These are phyloP conservation scores for Chaetoceros tenuissimus DNA, from an alignment of 108 stramenopile genomes.

Conservation along the genomic window DNA sequence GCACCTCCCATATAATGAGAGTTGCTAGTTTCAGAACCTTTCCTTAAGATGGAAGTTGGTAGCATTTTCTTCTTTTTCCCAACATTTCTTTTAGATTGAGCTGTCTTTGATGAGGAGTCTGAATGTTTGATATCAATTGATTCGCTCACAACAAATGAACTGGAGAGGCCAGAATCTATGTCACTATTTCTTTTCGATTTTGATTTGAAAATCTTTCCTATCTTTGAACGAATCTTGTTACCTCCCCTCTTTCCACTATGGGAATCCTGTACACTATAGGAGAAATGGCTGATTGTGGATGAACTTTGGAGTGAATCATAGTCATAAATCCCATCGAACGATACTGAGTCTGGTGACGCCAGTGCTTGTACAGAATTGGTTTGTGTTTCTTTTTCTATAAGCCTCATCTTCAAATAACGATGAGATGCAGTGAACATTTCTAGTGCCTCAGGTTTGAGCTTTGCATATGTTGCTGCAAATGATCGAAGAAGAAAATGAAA, in stretches of 20 bases:
- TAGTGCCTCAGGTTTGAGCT: background rate
- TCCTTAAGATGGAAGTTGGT: background rate
- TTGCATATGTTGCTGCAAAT: constrained; percentile 30
- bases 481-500: constrained; percentile 41
- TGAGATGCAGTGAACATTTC: background rate
- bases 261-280: background rate
- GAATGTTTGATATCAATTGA: background rate
- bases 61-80: too few species aligned
- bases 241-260: background rate
- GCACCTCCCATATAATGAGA: background rate
- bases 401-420: background rate
- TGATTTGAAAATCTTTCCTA: background rate
- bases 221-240: background rate
- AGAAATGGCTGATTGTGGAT: background rate
- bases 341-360: background rate
- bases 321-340: background rate
- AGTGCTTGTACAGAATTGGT: background rate
- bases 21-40: background rate
- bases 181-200: background rate
- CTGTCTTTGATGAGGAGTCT: background rate
- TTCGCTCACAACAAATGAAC: background rate
- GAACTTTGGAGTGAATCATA: background rate
- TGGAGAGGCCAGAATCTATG: background rate
- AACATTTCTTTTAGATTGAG: background rate
- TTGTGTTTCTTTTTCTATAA: background rate